Base-by-base conservation (phyloP, 495 filamentous ascomycete species). In the Alectoria sarmentosa region DNA sequence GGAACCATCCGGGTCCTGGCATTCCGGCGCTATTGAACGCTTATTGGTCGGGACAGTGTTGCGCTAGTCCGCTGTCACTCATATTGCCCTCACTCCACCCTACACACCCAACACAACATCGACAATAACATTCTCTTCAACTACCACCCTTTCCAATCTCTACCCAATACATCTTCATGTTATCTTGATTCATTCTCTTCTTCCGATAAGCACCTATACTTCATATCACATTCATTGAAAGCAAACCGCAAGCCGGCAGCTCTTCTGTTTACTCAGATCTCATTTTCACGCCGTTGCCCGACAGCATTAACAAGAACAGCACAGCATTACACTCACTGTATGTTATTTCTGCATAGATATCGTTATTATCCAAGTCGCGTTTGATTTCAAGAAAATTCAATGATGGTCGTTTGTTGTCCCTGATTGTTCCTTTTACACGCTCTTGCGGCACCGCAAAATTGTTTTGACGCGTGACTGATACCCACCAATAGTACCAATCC, bases 181-280 rank as follows among this genome's bases (percentile, higher is more conserved):
- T 2, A 10, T 19, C 15, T 34, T 11, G 1, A 19, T 19, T n/a
- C 7, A 21, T 55, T 36, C 30, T 55, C 30, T 3, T 34, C 30
- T 28, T 55, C 26, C 30, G 13, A 26, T 3, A 49, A 49, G n/a
- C 46, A 49, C 52, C 5, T 32, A 34, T 30, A 55, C 52, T 34
- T 55, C 52, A 32, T n/a, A 55, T 34, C 30, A 55, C 28, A 34
- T 21, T 55, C 52, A 5, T 30, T 55, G 26, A 55, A 55, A 55
- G 52, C 52, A 21, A 21, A n/a, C 52, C 52, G 52, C 52, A 34
- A 55, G 30, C 6, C 52, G 52, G 52, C 28, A 55, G 52, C 52
- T 55, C 11, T 17, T 5, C 15, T n/a, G 1, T 34, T 55, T 1
- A 21, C 2, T 55, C 17, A n/a, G 28, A 34, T 34, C 28, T 34